Conservation (phyloP, 768 basidiomycete genomes). For the Ramaria sp. region DNA sequence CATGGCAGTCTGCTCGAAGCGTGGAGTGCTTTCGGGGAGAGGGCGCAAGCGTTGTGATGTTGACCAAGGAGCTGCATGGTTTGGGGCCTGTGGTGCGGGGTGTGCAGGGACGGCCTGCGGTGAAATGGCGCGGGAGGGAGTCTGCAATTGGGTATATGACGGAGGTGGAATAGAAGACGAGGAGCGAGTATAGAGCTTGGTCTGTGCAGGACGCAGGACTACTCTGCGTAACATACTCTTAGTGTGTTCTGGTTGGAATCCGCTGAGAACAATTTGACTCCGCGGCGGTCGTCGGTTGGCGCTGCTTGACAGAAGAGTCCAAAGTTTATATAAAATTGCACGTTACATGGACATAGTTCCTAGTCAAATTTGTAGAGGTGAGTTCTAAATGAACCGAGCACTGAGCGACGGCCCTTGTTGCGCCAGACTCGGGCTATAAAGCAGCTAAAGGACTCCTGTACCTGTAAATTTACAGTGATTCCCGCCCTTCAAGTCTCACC, state of each 20-base stretch:
- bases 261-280: too few species aligned
- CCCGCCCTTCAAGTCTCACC: too few species aligned
- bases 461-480: too few species aligned
- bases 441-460: too few species aligned
- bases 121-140: slow-evolving; percentile 18
- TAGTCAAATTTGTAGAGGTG: too few species aligned
- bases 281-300: too few species aligned
- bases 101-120: slow-evolving; percentile 16
- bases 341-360: too few species aligned
- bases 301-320: too few species aligned
- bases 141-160: slow-evolving; percentile 11
- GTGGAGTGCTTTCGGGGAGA: slow-evolving; percentile 46
- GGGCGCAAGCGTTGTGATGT: slow-evolving; percentile 69
- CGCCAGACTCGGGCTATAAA: too few species aligned
- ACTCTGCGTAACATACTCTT: neutral
- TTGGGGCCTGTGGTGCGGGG: slow-evolving; percentile 65
- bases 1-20: slow-evolving; percentile 89
- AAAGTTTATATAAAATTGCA: too few species aligned
- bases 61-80: slow-evolving; percentile 77
- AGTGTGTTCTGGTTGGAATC: neutral
- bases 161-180: neutral
- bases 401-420: too few species aligned
- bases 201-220: neutral
- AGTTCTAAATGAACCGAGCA: too few species aligned
- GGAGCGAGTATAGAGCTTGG: neutral